A percentile compares a stretch with the other conserved stretches of the same genome.
These are phyloP conservation scores for Boletus huronensis DNA, from an alignment of 768 basidiomycete species.

Conservation along the genomic window DNA sequence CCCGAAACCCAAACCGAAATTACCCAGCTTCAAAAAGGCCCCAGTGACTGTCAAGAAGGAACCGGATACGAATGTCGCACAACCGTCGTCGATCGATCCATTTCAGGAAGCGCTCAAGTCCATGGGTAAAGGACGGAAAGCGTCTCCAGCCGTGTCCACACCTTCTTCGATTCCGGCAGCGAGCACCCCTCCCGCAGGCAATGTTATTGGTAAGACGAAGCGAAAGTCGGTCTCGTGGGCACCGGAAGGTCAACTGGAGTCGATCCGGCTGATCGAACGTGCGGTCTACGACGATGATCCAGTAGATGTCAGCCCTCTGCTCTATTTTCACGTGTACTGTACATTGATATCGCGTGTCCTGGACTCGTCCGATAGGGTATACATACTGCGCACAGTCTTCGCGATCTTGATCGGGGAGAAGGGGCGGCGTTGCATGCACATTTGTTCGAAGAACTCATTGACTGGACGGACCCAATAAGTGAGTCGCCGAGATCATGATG, in stretches of 20 bases:
- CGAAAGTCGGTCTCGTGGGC: constrained; percentile 81
- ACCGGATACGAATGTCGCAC: constrained; percentile 57
- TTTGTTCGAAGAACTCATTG: constrained; percentile 80
- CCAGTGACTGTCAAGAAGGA: constrained; percentile 50
- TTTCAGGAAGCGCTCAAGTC: constrained; percentile 81
- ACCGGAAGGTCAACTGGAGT: constrained; percentile 67
- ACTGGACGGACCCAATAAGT: constrained; percentile 84
- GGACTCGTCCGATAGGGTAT: constrained; percentile 56
- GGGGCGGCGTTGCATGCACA: constrained; percentile 81
- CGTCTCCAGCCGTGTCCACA: constrained; percentile 59
- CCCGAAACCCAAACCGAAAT: constrained; percentile 77
- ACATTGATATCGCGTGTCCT: constrained; percentile 49
- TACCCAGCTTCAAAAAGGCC: constrained; percentile 85
- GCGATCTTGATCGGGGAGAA: constrained; percentile 85
- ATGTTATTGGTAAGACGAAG: constrained; percentile 50
- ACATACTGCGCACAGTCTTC: constrained; percentile 66
- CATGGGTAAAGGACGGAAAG: constrained; percentile 61
- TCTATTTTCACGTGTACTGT: constrained; percentile 40
- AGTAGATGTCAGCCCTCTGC: constrained; percentile 69
- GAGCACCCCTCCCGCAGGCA: constrained; percentile 35
- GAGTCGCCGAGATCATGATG: constrained; percentile 36
- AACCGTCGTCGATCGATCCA: constrained; percentile 74
- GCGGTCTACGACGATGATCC: constrained; percentile 89
- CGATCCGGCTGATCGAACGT: constrained; percentile 75
- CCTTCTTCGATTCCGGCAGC: constrained; percentile 43